A percentile compares a stretch with the other conserved stretches of the same genome.
Evolutionary conservation across 2,329 filamentous ascomycete genomes (phyloP).

Genomic region (Xylariaceae sp.): DNA sequence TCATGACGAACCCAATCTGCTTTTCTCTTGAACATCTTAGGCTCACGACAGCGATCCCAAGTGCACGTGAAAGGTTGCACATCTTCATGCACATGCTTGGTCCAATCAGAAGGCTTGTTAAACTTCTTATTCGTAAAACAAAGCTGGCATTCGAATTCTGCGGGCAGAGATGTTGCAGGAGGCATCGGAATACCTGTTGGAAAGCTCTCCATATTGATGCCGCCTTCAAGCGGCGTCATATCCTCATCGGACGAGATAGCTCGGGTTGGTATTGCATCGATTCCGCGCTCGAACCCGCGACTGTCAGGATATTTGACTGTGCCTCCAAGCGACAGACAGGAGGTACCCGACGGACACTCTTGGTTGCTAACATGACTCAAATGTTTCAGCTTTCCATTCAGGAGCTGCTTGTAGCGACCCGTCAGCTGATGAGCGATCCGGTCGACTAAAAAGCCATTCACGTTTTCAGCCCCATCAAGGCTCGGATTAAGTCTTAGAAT

Average conservation of each 20-base stretch:
- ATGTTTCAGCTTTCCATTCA: conserved; percentile 69
- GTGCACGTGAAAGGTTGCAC: conserved; percentile 92
- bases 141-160: conserved; percentile 84
- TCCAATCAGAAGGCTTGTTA: conserved; percentile 92
- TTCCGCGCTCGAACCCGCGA: conserved; percentile 54
- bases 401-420: conserved; percentile 71
- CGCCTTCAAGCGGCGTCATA: conserved; percentile 63
- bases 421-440: conserved; percentile 80
- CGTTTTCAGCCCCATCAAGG: conserved; percentile 39
- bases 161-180: conserved; percentile 70
- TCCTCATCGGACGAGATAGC: conserved; percentile 61
- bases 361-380: conserved; percentile 49
- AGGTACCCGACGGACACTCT: conserved; percentile 56
- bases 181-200: conserved; percentile 78
- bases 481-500: conserved; percentile 70
- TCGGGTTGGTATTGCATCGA: conserved; percentile 52
- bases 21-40: conserved; percentile 91
- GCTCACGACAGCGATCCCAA: conserved; percentile 75
- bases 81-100: conserved; percentile 92
- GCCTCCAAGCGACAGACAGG: conserved; percentile 68
- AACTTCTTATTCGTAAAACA: conserved; percentile 85
- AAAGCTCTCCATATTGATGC: conserved; percentile 69
- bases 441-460: conserved; percentile 63
- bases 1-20: conserved; percentile 95
- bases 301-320: conserved; percentile 58